phyloP scores from a whole-genome alignment of 345 rosid genomes.

The Nasturtium officinale region DNA sequence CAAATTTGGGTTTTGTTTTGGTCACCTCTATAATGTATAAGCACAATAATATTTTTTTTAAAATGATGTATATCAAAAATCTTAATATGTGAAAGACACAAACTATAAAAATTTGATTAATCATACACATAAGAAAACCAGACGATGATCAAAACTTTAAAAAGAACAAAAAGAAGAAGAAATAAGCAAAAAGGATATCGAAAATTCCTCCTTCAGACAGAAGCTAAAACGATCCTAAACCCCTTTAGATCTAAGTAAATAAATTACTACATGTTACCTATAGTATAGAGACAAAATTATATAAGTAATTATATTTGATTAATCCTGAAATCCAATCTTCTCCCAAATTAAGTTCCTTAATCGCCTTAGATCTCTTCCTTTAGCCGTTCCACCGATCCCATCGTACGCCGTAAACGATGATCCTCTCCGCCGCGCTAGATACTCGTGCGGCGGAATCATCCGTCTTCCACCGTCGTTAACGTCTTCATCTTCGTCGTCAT shows the following conservation, averaged over 20 bases:
- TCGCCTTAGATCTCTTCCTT: constrained; percentile 62
- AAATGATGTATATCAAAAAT: too few species aligned
- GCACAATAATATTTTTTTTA: too few species aligned
- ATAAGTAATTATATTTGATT: constrained; percentile 24
- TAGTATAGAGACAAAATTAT: not conserved
- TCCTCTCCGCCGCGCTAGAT: constrained; percentile 58
- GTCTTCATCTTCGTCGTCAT: constrained; percentile 28
- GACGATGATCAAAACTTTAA: constrained; percentile 24
- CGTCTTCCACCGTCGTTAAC: constrained; percentile 26
- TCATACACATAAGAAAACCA: not conserved
- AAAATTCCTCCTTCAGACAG: constrained; percentile 34
- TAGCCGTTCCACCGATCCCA: constrained; percentile 60
- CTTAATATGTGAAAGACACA: not conserved
- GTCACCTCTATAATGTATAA: too few species aligned
- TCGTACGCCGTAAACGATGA: constrained; percentile 59
- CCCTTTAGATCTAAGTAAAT: too few species aligned
- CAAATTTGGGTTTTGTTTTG: not conserved
- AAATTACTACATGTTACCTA: too few species aligned
- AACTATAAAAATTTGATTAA: constrained; percentile 1
- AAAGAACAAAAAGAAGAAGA: not conserved
- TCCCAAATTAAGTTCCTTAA: constrained; percentile 70
- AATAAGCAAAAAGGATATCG: constrained; percentile 6
- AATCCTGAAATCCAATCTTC: constrained; percentile 65
- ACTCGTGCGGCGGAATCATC: constrained; percentile 63
- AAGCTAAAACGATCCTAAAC: constrained; percentile 26